phyloP scores from a whole-genome alignment of 2,329 filamentous ascomycete genomes.

The Trichoderma polysporum region DNA sequence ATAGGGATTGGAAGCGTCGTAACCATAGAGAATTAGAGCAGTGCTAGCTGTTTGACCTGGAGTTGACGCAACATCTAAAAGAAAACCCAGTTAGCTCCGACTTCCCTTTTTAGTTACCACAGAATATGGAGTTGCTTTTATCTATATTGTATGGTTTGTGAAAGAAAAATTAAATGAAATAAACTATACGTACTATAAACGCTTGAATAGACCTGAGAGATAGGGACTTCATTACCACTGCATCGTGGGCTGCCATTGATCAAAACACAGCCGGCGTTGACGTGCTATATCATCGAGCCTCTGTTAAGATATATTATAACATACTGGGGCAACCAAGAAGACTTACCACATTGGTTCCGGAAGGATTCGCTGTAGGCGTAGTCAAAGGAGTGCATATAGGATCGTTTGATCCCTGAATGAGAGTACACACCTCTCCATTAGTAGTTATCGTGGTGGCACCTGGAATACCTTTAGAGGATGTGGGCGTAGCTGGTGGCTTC shows the following conservation, averaged over 20 bases:
- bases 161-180: background rate
- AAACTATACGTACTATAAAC: conserved; percentile 23
- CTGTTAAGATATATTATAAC: background rate
- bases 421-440: conserved; percentile 9
- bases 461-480: background rate
- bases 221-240: conserved; percentile 7
- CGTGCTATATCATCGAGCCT: conserved; percentile 9
- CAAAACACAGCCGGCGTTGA: conserved; percentile 18
- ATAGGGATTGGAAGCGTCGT: conserved; percentile 3
- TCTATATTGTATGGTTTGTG: too few species aligned
- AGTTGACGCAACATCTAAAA: conserved; percentile 19
- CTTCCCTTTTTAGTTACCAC: background rate
- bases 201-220: conserved; percentile 12
- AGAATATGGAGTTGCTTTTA: background rate
- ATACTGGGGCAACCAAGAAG: background rate
- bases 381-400: conserved; percentile 5
- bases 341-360: conserved; percentile 23
- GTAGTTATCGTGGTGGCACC: background rate
- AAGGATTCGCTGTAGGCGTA: conserved; percentile 15
- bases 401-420: conserved; percentile 16
- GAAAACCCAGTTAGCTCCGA: background rate
- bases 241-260: conserved; percentile 19
- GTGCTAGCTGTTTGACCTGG: conserved; percentile 16
- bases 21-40: conserved; percentile 20
- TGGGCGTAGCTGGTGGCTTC: too few species aligned